A percentile compares a stretch with the other conserved stretches of the same genome.
phyloP scores from a whole-genome alignment of 1,284 basidiomycete species.

The Puccinia polysora region DNA sequence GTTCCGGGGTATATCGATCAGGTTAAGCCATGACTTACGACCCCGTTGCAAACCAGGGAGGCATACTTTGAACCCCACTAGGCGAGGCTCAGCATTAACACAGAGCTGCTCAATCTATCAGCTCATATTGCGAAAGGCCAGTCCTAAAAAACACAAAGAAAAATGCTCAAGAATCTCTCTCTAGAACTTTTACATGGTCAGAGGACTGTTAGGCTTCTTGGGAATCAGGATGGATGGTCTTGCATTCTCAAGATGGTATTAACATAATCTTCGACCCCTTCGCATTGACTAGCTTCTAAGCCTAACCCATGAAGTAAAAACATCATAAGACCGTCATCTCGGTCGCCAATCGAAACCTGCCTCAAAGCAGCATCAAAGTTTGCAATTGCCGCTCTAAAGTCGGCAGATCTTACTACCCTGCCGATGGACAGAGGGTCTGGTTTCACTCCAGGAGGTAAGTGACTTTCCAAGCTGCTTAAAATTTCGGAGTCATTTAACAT shows the following conservation, averaged over 20 bases:
- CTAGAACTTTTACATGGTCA: too few species aligned
- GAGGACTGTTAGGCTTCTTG: too few species aligned
- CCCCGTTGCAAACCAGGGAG: too few species aligned
- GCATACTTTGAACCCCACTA: too few species aligned
- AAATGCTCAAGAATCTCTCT: too few species aligned
- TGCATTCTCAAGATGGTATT: background rate
- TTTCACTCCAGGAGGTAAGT: conserved; percentile 44
- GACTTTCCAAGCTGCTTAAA: conserved; percentile 43
- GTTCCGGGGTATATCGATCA: too few species aligned
- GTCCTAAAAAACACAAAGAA: too few species aligned
- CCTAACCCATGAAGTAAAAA: conserved; percentile 29
- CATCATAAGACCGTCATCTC: conserved; percentile 18
- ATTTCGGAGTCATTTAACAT: conserved; percentile 33
- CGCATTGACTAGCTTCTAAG: conserved; percentile 2
- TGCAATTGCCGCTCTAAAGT: conserved; percentile 3
- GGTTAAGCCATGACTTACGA: too few species aligned
- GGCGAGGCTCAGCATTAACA: too few species aligned
- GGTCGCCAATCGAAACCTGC: background rate
- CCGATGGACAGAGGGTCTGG: conserved; percentile 21
- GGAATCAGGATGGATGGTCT: too few species aligned
- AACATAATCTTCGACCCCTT: conserved; percentile 25
- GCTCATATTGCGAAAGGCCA: too few species aligned
- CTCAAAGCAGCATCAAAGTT: conserved; percentile 17
- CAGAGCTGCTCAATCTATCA: too few species aligned
- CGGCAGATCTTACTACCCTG: conserved; percentile 6